Conservation (phyloP, 2,329 filamentous ascomycete genomes). For the Aspergillus sergii region DNA sequence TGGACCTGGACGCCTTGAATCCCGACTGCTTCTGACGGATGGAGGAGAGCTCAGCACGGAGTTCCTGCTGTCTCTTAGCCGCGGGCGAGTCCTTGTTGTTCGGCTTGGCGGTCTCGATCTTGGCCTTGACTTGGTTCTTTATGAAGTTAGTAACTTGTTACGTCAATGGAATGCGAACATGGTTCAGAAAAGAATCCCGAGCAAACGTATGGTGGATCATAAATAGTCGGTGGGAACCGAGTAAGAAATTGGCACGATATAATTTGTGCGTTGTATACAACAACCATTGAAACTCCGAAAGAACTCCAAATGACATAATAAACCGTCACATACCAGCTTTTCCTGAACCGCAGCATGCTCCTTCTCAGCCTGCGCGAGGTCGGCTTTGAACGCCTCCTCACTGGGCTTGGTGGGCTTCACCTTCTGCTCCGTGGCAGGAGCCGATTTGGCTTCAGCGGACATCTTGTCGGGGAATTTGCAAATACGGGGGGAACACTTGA, state of each 20-base stretch:
- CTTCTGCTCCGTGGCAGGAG: conserved; percentile 42
- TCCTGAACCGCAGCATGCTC: conserved; percentile 78
- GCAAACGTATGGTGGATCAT: neutral
- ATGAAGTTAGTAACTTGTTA: conserved; percentile 20
- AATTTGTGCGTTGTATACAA: conserved; percentile 4
- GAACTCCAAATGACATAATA: conserved; percentile 5
- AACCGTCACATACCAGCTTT: conserved; percentile 54
- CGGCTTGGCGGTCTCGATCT: conserved; percentile 80
- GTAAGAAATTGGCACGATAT: no score
- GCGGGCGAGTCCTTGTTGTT: conserved; percentile 80
- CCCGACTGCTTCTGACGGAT: conserved; percentile 86
- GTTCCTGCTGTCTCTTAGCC: conserved; percentile 81
- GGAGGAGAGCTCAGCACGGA: conserved; percentile 77
- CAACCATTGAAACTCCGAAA: neutral
- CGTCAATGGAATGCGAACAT: conserved; percentile 9
- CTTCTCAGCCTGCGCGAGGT: conserved; percentile 81
- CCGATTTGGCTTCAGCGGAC: conserved; percentile 35
- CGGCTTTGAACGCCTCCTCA: conserved; percentile 79
- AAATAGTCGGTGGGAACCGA: neutral
- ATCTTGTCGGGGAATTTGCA: conserved; percentile 25
- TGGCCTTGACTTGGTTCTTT: conserved; percentile 86
- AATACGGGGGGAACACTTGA: conserved; percentile 2
- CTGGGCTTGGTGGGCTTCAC: conserved; percentile 82
- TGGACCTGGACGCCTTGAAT: conserved; percentile 78
- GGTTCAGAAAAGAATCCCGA: neutral